Conservation (phyloP, 2,329 filamentous ascomycete genomes). For the Apiospora kogelbergensis region DNA sequence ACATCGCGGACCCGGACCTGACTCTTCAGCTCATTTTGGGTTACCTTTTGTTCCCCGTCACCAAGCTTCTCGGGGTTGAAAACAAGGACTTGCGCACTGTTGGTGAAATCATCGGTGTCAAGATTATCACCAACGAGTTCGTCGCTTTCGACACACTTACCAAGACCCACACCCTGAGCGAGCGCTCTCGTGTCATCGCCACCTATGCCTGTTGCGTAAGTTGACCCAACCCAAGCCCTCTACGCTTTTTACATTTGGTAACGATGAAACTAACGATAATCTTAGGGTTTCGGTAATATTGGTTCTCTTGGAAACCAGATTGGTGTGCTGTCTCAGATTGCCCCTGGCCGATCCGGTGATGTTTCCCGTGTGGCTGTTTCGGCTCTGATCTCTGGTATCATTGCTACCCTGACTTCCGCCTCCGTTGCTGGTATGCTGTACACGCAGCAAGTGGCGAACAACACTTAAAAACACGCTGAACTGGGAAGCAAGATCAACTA, state of each 20-base stretch:
- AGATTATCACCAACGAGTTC: slow-evolving; percentile 67
- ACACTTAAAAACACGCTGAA: neutral
- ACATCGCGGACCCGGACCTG: slow-evolving; percentile 52
- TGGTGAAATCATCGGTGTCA: slow-evolving; percentile 76
- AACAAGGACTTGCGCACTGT: slow-evolving; percentile 68
- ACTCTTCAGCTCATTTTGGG: slow-evolving; percentile 69
- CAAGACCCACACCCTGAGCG: slow-evolving; percentile 55
- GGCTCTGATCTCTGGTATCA: slow-evolving; percentile 73
- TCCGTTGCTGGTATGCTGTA: slow-evolving; percentile 76
- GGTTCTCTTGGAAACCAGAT: slow-evolving; percentile 88
- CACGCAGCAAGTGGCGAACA: slow-evolving; percentile 31
- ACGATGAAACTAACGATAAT: slow-evolving; percentile 12
- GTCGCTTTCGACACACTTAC: slow-evolving; percentile 61
- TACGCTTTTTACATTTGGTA: neutral
- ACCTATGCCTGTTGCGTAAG: slow-evolving; percentile 77
- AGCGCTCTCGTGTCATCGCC: slow-evolving; percentile 76
- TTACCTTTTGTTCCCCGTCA: slow-evolving; percentile 70
- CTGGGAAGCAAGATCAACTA: neutral
- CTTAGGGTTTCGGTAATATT: slow-evolving; percentile 74
- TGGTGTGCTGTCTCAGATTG: slow-evolving; percentile 80
- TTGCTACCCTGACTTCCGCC: slow-evolving; percentile 78
- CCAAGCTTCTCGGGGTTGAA: slow-evolving; percentile 71
- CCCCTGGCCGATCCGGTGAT: slow-evolving; percentile 71
- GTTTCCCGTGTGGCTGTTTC: slow-evolving; percentile 75
- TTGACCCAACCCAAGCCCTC: slow-evolving; percentile 12